A percentile compares a stretch with the other conserved stretches of the same genome.
Conservation (phyloP, 2,329 filamentous ascomycete genomes). For the Aspergillus fumigatus region DNA sequence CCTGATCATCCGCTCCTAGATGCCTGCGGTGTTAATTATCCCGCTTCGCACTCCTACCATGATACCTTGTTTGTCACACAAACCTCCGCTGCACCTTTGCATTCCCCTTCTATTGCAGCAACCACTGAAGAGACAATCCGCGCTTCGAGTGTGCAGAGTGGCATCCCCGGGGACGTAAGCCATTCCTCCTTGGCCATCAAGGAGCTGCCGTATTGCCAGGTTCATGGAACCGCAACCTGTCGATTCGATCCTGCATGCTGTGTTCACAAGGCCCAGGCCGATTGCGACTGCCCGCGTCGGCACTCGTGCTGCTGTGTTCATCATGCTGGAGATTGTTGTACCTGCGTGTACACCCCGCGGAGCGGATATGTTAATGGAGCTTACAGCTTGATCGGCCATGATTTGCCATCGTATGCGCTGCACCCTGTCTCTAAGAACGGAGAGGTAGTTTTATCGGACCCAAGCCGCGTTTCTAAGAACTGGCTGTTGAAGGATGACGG, state of each 20-base stretch:
- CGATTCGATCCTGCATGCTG: slow-evolving; percentile 14
- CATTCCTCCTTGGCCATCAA: slow-evolving; percentile 4
- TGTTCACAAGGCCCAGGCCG: slow-evolving; percentile 10
- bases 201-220: not conserved
- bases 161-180: not conserved
- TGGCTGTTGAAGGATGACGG: not conserved
- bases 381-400: not conserved
- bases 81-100: not conserved
- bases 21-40: not conserved
- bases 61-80: not conserved
- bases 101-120: not conserved
- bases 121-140: not conserved
- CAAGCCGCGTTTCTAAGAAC: not conserved
- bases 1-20: not conserved
- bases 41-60: not conserved
- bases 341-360: slow-evolving; percentile 4
- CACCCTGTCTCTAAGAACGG: not conserved
- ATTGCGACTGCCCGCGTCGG: slow-evolving; percentile 12
- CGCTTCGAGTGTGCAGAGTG: not conserved
- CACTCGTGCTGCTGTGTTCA: slow-evolving; percentile 20
- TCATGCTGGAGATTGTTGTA: slow-evolving; percentile 17
- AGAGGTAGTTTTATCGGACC: not conserved
- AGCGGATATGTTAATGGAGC: not conserved
- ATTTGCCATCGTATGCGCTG: not conserved
- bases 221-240: slow-evolving; percentile 6